Evolutionary conservation across 306 rosid species (phyloP).

Genomic region (Citrullus colocynthis): DNA sequence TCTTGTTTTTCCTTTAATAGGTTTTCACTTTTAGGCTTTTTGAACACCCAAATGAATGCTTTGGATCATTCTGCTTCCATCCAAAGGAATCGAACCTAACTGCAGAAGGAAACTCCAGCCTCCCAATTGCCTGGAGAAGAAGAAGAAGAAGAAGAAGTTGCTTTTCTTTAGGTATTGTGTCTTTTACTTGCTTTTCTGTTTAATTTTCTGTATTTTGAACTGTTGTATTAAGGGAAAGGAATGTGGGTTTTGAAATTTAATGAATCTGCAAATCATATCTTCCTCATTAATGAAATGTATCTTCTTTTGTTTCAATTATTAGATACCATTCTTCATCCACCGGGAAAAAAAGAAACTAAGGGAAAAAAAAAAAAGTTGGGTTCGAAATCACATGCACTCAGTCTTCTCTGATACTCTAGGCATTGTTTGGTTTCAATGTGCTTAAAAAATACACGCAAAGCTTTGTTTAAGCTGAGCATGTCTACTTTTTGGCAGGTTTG

Average conservation of each 20-base stretch:
- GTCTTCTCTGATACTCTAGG: constrained; percentile 9
- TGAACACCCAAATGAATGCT: neutral
- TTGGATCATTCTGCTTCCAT: neutral
- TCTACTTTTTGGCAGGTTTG: neutral
- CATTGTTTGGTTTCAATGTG: constrained; percentile 8
- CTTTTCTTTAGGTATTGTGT: neutral
- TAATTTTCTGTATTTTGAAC: neutral
- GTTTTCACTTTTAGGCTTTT: neutral
- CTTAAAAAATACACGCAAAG: constrained; percentile 2
- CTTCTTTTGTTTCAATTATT: neutral
- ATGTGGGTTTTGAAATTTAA: neutral
- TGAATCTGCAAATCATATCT: neutral
- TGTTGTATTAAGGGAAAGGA: neutral
- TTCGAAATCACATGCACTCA: constrained; percentile 5
- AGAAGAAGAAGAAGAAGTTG: neutral
- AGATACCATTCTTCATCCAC: constrained; percentile 12
- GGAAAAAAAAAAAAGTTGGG: neutral
- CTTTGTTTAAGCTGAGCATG: neutral
- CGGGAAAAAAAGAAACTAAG: neutral
- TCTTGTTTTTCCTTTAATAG: neutral
- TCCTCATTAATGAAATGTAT: constrained; percentile 7
- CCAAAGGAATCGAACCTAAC: neutral
- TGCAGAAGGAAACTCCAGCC: neutral
- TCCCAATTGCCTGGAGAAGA: neutral
- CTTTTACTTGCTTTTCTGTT: neutral